Evolutionary conservation across 2,329 filamentous ascomycete species (phyloP).

Genomic region (Sporothrix phasma): DNA sequence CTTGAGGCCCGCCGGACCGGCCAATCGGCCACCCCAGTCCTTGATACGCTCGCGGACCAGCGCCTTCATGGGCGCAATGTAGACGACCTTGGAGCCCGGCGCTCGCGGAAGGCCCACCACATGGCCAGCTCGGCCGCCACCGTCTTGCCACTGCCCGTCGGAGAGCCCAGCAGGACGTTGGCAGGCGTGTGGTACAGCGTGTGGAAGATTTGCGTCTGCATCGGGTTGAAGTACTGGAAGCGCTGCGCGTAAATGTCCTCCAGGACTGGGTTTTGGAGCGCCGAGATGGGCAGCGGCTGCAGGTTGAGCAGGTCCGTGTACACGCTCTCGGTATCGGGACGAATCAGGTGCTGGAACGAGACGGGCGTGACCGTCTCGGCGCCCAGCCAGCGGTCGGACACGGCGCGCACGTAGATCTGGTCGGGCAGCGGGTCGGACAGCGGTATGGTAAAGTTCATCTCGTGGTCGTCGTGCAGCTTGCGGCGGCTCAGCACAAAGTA

Average conservation of each 20-base stretch:
- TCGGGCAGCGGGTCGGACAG: slow-evolving; percentile 85
- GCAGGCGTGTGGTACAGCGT: slow-evolving; percentile 85
- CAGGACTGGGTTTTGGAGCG: slow-evolving; percentile 74
- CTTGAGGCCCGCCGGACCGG: slow-evolving; percentile 73
- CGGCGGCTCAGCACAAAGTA: slow-evolving; percentile 86
- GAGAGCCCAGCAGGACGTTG: slow-evolving; percentile 90
- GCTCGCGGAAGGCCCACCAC: slow-evolving; percentile 98
- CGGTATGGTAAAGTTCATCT: slow-evolving; percentile 95
- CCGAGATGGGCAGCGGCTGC: slow-evolving; percentile 77
- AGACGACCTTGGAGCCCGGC: slow-evolving; percentile 96
- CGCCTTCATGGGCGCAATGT: slow-evolving; percentile 98
- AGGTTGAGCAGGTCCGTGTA: slow-evolving; percentile 91
- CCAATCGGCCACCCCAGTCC: slow-evolving; percentile 81
- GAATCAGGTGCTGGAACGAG: slow-evolving; percentile 94
- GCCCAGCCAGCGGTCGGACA: slow-evolving; percentile 93
- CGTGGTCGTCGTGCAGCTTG: slow-evolving; percentile 92
- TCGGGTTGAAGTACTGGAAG: slow-evolving; percentile 96
- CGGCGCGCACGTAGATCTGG: slow-evolving; percentile 89
- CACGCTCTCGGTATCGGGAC: slow-evolving; percentile 92
- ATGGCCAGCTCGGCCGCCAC: slow-evolving; percentile 92
- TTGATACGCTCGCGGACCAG: slow-evolving; percentile 92
- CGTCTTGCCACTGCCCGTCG: slow-evolving; percentile 95
- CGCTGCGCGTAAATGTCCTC: slow-evolving; percentile 82
- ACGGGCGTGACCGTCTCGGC: slow-evolving; percentile 92
- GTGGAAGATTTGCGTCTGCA: slow-evolving; percentile 99